These are phyloP conservation scores for Calonectria naviculata DNA, from an alignment of 2,329 filamentous ascomycete species.

Conservation along the genomic window DNA sequence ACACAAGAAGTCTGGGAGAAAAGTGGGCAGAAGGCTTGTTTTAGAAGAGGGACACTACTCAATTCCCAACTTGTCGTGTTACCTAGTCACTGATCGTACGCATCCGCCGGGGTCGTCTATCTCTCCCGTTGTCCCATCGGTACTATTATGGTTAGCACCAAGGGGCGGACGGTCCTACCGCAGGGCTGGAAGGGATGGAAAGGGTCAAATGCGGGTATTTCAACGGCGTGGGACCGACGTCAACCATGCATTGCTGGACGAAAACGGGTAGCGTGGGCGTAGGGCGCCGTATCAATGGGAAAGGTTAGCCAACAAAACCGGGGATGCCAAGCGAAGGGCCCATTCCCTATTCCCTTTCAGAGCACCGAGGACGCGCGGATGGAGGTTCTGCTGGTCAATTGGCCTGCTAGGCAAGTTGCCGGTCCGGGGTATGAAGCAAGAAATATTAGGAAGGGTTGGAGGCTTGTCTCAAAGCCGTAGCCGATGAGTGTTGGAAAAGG, in stretches of 20 bases:
- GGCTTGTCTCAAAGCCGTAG: not conserved
- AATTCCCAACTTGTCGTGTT: not conserved
- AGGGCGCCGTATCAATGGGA: not conserved
- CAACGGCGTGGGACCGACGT: not conserved
- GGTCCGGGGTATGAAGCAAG: not conserved
- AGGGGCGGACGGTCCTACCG: not conserved
- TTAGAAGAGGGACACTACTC: not conserved
- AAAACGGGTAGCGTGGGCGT: not conserved
- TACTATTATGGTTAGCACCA: not conserved
- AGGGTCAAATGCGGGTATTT: not conserved
- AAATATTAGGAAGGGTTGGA: not conserved
- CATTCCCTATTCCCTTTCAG: not conserved
- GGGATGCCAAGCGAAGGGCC: not conserved
- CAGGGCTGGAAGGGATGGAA: not conserved
- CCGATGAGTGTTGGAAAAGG: not conserved
- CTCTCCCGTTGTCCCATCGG: not conserved
- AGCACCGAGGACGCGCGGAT: slow-evolving; percentile 1
- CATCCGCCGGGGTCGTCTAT: not conserved
- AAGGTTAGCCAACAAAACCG: not conserved
- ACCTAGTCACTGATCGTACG: not conserved
- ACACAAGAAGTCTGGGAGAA: not conserved
- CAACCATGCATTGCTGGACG: not conserved
- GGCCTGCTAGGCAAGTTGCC: not conserved
- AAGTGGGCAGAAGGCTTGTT: slow-evolving; percentile 6
- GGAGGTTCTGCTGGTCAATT: not conserved